A percentile compares a stretch with the other conserved stretches of the same genome.
Evolutionary conservation across 805 yeast species (phyloP).

Genomic region (Kockiozyma suomiensis): DNA sequence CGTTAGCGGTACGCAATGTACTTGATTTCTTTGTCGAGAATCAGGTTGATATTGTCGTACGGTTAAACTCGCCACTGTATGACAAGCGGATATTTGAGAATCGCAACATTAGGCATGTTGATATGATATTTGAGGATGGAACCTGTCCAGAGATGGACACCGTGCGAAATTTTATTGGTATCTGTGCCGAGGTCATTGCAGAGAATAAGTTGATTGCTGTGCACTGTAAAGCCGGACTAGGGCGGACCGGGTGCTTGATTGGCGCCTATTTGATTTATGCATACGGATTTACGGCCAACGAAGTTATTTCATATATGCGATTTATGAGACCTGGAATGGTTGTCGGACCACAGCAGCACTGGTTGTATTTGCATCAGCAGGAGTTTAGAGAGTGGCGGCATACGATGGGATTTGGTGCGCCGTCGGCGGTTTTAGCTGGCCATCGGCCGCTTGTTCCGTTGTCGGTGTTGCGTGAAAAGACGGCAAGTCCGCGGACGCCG

Average conservation of each 20-base stretch:
- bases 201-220: conserved; percentile 84
- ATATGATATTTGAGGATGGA: conserved; percentile 97
- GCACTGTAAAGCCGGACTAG: conserved; percentile 98
- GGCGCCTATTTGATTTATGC: conserved; percentile 97
- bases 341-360: conserved; percentile 99
- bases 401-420: conserved; percentile 43
- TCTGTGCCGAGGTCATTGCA: conserved; percentile 84
- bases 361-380: conserved; percentile 94
- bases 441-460: conserved; percentile 25
- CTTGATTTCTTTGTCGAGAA: conserved; percentile 70
- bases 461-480: conserved; percentile 4
- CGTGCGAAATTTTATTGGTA: conserved; percentile 91
- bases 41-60: conserved; percentile 84
- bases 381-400: conserved; percentile 95
- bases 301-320: conserved; percentile 95
- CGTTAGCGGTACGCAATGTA: conserved; percentile 65
- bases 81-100: conserved; percentile 81
- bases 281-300: conserved; percentile 95
- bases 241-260: conserved; percentile 95
- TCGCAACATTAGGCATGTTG: conserved; percentile 83
- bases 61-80: conserved; percentile 89
- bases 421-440: conserved; percentile 40
- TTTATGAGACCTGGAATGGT: conserved; percentile 99
- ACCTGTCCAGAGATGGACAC: conserved; percentile 95
- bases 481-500: conserved; percentile 57